Conservation (phyloP, 441 rosid species). For the Manihot esculenta region DNA sequence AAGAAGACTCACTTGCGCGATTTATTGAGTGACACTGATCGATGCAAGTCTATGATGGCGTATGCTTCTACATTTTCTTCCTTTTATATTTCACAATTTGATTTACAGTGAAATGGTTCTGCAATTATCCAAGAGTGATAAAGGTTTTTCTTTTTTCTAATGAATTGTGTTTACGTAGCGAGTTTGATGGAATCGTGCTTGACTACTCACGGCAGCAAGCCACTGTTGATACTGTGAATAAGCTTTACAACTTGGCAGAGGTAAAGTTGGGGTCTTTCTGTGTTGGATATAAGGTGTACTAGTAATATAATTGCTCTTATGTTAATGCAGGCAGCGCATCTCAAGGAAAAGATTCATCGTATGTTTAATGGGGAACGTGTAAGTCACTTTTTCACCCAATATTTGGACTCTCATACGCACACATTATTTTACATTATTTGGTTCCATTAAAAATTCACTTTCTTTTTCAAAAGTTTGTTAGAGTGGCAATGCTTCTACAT, state of each 20-base stretch:
- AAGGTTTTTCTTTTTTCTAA: neutral
- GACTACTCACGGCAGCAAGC: slow-evolving; percentile 86
- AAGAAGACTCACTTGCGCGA: slow-evolving; percentile 79
- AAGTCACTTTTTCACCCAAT: slow-evolving; percentile 28
- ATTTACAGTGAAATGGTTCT: neutral
- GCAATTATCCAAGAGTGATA: neutral
- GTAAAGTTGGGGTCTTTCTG: slow-evolving; percentile 33
- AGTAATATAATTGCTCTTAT: neutral
- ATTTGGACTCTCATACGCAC: neutral
- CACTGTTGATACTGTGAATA: slow-evolving; percentile 61
- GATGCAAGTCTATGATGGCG: slow-evolving; percentile 80
- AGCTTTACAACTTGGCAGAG: slow-evolving; percentile 75
- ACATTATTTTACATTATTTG: neutral
- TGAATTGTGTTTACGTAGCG: slow-evolving; percentile 39
- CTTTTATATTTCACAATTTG: neutral
- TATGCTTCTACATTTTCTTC: slow-evolving; percentile 31
- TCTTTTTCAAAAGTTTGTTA: neutral
- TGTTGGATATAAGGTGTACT: neutral
- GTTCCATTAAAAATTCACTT: neutral
- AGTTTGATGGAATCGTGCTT: slow-evolving; percentile 66
- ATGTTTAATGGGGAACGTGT: slow-evolving; percentile 85
- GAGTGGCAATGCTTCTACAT: neutral
- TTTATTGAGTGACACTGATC: slow-evolving; percentile 60
- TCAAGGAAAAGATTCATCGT: slow-evolving; percentile 63
- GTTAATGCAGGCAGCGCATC: slow-evolving; percentile 58